These are phyloP conservation scores for Colletotrichum sp. DNA, from an alignment of 2,329 filamentous ascomycete genomes.

Conservation along the genomic window DNA sequence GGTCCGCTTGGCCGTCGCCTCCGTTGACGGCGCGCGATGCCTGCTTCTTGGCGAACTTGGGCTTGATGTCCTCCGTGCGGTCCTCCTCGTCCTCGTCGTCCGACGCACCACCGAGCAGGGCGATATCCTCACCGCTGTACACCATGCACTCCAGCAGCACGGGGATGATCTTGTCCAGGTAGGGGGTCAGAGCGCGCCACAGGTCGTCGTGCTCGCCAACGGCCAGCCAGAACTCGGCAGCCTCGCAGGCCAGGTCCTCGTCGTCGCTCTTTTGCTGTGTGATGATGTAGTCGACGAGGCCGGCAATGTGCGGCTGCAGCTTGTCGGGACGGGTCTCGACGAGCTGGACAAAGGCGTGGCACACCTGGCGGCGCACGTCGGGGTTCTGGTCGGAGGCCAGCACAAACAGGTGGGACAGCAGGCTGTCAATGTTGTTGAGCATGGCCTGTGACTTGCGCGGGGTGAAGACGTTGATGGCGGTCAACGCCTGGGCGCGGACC, in stretches of 20 bases:
- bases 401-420: constrained; percentile 83
- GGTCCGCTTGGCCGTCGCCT: constrained; percentile 54
- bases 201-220: constrained; percentile 87
- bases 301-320: constrained; percentile 84
- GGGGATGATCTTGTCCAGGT: constrained; percentile 84
- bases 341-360: constrained; percentile 88
- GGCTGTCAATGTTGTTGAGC: constrained; percentile 77
- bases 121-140: constrained; percentile 92
- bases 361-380: constrained; percentile 91
- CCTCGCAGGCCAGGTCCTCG: constrained; percentile 89
- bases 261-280: constrained; percentile 87
- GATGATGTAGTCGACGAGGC: constrained; percentile 92
- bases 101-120: constrained; percentile 80
- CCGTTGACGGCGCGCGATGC: constrained; percentile 64
- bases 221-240: constrained; percentile 96
- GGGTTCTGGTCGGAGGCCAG: constrained; percentile 78
- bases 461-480: constrained; percentile 90
- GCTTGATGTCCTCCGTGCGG: constrained; percentile 87
- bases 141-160: constrained; percentile 94
- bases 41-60: constrained; percentile 80
- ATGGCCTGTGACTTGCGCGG: constrained; percentile 84
- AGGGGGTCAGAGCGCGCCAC: constrained; percentile 77
- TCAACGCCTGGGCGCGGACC: constrained; percentile 80
- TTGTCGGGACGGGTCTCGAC: constrained; percentile 91
- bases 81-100: constrained; percentile 94